Evolutionary conservation across 805 yeast species (phyloP).

Genomic region (Kuraishia borneana): DNA sequence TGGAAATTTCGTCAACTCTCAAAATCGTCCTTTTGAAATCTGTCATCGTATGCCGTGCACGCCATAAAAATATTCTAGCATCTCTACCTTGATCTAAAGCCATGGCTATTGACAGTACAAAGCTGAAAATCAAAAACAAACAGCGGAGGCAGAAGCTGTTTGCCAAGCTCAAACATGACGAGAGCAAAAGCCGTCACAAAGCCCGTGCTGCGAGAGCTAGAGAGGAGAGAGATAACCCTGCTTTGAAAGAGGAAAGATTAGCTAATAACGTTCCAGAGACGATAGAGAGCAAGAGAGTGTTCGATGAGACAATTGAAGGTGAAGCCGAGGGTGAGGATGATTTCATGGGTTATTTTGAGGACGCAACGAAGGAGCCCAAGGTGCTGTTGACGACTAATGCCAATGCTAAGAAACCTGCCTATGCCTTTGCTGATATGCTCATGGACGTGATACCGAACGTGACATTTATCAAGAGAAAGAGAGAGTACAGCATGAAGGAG

Average conservation of each 20-base stretch:
- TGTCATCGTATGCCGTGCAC: too few species aligned
- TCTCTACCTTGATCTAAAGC: too few species aligned
- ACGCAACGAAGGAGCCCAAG: conserved; percentile 57
- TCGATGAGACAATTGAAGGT: conserved; percentile 65
- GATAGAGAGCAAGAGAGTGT: conserved; percentile 73
- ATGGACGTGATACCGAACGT: conserved; percentile 79
- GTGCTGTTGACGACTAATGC: conserved; percentile 84
- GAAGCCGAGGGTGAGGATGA: conserved; percentile 56
- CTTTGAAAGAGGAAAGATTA: conserved; percentile 68
- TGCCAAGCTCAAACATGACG: conserved; percentile 62
- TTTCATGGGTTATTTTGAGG: conserved; percentile 45
- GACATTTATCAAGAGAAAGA: conserved; percentile 78
- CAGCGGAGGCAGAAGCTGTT: conserved; percentile 69
- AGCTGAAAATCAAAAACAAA: conserved; percentile 56
- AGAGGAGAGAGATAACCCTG: conserved; percentile 78
- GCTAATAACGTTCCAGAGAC: conserved; percentile 72
- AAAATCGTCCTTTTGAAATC: neutral
- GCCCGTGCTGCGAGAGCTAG: conserved; percentile 75
- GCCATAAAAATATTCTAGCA: too few species aligned
- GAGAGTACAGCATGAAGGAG: conserved; percentile 74
- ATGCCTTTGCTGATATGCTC: conserved; percentile 79
- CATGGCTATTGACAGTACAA: conserved; percentile 26
- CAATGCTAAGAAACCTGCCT: conserved; percentile 75
- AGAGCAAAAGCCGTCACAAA: conserved; percentile 67
- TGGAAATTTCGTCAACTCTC: neutral